Base-by-base conservation (phyloP, 2,329 filamentous ascomycete species). In the Aspergillus pseudoterreus region DNA sequence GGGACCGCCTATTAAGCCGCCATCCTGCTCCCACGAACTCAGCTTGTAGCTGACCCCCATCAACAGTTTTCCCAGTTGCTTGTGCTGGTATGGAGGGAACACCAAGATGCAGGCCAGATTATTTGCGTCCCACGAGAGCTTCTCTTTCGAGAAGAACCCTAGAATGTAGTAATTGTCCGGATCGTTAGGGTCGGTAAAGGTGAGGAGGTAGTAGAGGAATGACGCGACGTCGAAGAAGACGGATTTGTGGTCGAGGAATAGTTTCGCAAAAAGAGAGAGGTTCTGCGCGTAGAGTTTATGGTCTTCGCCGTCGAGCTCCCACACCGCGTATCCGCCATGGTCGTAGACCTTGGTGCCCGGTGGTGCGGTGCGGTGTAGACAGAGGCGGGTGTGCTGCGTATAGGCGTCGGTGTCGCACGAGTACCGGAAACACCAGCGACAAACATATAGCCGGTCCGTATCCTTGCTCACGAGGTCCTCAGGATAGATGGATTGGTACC, bases 71-170 rank as follows among this genome's bases (percentile, higher is more conserved):
- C 94, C 94, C 0, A 97, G 80, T 1, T 92, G 91, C 58, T 90
- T 91, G 57, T 88, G 86, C 71, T 97, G 92, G 84, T 92, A 97
- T 0, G 94, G 94, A 1, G 94, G 94, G 65, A 97, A 97, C 14
- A 97, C 82, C 6, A 97, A 79, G 61, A 99, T 99, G 68, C 94
- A 99, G 1, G 94, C 94, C 4, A 99, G 80, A 60, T 97, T 99
- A 71, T 99, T 97, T 64, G 92, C 92, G 65, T 99, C 94, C 92
- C 94, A 99, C 3, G 90, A 96, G 78, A 96, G 88, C 70, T 97
- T 97, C 71, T 99, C 94, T 69, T 99, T 97, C 57, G 89, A 95
- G 76, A 97, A 99, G 79, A 97, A 97, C n/a, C 94, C 94, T 1
- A 92, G 83, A 27, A 96, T 85, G 64, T 86, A 83, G 60, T 71